Evolutionary conservation across 192 early-diverging fungal species (phyloP).

Genomic region (Dimargaris verticillata): DNA sequence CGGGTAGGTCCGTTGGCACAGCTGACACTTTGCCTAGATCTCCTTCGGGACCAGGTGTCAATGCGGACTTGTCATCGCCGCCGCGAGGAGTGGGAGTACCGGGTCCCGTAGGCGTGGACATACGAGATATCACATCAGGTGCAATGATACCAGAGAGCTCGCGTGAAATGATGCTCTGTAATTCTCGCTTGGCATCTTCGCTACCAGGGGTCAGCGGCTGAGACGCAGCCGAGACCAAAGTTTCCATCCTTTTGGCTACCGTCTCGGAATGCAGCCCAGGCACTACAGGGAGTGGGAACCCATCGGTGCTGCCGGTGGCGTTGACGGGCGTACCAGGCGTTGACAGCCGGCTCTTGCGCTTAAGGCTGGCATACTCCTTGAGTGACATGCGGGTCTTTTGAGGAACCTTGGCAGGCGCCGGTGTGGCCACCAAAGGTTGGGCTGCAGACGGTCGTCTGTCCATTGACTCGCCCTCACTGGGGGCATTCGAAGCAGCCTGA

Average conservation of each 20-base stretch:
- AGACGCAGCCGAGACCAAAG: neutral
- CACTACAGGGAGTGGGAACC: neutral
- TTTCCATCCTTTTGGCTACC: neutral
- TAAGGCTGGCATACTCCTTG: constrained; percentile 12
- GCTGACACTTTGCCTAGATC: too few relatives aligned
- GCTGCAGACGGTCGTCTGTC: too few relatives aligned
- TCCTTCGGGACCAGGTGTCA: too few relatives aligned
- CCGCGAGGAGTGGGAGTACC: too few relatives aligned
- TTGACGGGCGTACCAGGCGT: neutral
- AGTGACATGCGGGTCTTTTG: constrained; percentile 10
- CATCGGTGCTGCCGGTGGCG: neutral
- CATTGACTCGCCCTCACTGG: too few relatives aligned
- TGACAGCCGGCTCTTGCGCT: neutral
- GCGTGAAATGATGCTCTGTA: neutral
- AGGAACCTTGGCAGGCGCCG: neutral
- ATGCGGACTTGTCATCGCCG: too few relatives aligned
- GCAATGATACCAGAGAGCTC: constrained; percentile 8
- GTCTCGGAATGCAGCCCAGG: neutral
- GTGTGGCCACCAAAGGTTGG: neutral
- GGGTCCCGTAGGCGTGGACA: constrained; percentile 1
- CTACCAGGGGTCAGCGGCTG: neutral
- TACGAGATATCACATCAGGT: neutral
- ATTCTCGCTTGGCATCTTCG: neutral
- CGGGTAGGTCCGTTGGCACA: too few relatives aligned
- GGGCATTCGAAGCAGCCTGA: too few relatives aligned